Percentiles rank a stretch among this genome's conserved stretches.
These are phyloP conservation scores for Ambrosia artemisiifolia DNA, from an alignment of 129 eudicot species.

Conservation along the genomic window DNA sequence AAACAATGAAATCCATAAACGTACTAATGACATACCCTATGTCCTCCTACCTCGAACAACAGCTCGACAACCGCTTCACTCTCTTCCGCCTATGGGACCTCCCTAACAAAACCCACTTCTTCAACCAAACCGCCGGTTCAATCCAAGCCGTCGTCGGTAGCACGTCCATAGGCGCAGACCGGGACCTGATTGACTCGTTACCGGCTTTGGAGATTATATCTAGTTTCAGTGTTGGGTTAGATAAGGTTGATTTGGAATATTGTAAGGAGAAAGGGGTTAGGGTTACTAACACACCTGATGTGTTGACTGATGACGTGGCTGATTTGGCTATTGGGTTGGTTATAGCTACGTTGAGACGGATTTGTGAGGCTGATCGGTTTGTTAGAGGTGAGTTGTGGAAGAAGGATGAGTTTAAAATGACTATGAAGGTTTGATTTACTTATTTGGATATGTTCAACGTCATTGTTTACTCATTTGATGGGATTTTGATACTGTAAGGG, in stretches of 20 bases:
- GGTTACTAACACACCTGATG: slow-evolving; percentile 65
- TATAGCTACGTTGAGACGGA: slow-evolving; percentile 44
- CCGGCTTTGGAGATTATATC: slow-evolving; percentile 57
- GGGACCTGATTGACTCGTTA: slow-evolving; percentile 48
- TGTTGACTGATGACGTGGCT: slow-evolving; percentile 66
- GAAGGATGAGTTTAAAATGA: slow-evolving; percentile 46
- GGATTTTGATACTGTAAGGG: neutral
- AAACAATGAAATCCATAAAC: slow-evolving; percentile 44
- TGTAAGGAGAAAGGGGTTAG: slow-evolving; percentile 60
- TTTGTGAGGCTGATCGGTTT: slow-evolving; percentile 53
- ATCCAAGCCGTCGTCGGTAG: slow-evolving; percentile 55
- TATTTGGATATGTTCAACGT: neutral
- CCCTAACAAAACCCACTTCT: slow-evolving; percentile 27
- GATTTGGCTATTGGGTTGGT: slow-evolving; percentile 59
- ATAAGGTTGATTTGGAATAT: slow-evolving; percentile 50
- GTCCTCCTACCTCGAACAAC: slow-evolving; percentile 54
- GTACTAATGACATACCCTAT: slow-evolving; percentile 55
- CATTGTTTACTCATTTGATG: neutral
- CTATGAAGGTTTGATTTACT: slow-evolving; percentile 43
- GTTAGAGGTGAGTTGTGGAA: slow-evolving; percentile 50
- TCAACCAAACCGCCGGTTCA: slow-evolving; percentile 26
- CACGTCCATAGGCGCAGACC: slow-evolving; percentile 45
- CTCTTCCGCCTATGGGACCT: slow-evolving; percentile 55
- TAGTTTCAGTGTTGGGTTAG: slow-evolving; percentile 61
- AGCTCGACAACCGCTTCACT: slow-evolving; percentile 49